phyloP scores from a whole-genome alignment of 164 flowering plant species.

The Pachysandra terminalis region DNA sequence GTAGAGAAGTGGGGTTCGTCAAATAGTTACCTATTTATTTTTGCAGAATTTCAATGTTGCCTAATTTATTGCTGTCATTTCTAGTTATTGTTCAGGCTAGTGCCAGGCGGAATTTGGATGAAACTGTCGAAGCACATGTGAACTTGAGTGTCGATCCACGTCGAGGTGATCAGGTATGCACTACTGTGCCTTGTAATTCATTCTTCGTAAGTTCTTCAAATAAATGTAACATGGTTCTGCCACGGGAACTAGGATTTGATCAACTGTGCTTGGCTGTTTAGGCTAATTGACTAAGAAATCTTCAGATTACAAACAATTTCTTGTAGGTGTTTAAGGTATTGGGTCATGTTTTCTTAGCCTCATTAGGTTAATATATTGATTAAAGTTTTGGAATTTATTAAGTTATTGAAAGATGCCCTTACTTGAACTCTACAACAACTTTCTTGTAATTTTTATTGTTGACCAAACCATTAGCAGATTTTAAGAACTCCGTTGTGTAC shows the following conservation, averaged over 20 bases:
- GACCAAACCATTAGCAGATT: background rate
- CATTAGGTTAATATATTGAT: background rate
- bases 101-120: slow-evolving; percentile 65
- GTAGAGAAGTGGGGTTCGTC: no score
- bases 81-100: slow-evolving; percentile 63
- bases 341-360: background rate
- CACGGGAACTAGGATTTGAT: background rate
- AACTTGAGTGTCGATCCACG: slow-evolving; percentile 66
- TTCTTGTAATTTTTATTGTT: background rate
- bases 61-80: slow-evolving; percentile 25
- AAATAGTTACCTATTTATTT: background rate
- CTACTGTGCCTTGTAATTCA: slow-evolving; percentile 1
- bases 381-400: background rate
- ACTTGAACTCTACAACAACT: background rate
- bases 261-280: background rate
- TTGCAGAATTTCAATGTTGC: slow-evolving; percentile 7
- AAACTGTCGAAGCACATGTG: slow-evolving; percentile 95
- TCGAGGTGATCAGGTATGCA: slow-evolving; percentile 69
- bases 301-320: background rate
- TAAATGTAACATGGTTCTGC: background rate
- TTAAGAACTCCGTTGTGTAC: background rate
- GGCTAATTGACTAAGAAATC: background rate
- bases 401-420: background rate
- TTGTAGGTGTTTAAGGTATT: background rate
- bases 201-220: background rate